Evolutionary conservation across 257 asterid species (phyloP), one percentile per base, ranked within the genome.

Genomic region (Nicotiana noctiflora): DNA sequence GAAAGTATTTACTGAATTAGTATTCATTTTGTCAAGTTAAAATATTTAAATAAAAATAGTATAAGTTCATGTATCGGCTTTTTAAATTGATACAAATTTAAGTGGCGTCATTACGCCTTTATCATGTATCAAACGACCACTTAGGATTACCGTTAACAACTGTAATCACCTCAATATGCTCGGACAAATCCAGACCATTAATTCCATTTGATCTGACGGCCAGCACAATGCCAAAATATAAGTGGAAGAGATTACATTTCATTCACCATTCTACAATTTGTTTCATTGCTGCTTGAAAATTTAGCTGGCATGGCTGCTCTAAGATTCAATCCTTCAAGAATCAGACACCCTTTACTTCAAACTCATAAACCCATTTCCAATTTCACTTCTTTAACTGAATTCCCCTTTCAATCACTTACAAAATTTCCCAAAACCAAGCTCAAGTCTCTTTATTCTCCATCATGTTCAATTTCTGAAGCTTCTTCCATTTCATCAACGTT

Each of bases 381-480:
- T 46, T 86, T 82, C 90, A 61, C 83, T 66, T 74, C 84, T 80
- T 80, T 77, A 27, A 37, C 84, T 83, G 87, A 80, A 76, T 55
- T 70, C 86, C 90, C 87, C 21, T 80, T 77, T 67, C 83, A 68
- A 40, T 53, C 75, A 75, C 62, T 83, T 59, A 25, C 64, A 55
- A 83, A 79, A 72, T 74, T 77, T 13, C 82, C 82, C 57, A 68
- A 67, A 60, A 75, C 32, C 60, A 84, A 55, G 65, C 77, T 67
- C 70, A 86, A 80, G 70, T 83, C 75, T 53, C 80, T 66, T 88
- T 82, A 84, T 37, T 84, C 86, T 67, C 88, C 82, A 7, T 80
- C 89, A 3, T 81, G 88, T 59, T 89, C 96, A 18, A 87, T 86
- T 67, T 92, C 98, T 5, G 98, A 84, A 79, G 93, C 93, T 18